A percentile compares a stretch with the other conserved stretches of the same genome.
phyloP scores from a whole-genome alignment of 306 rosid genomes.

The Cicer bijugum region DNA sequence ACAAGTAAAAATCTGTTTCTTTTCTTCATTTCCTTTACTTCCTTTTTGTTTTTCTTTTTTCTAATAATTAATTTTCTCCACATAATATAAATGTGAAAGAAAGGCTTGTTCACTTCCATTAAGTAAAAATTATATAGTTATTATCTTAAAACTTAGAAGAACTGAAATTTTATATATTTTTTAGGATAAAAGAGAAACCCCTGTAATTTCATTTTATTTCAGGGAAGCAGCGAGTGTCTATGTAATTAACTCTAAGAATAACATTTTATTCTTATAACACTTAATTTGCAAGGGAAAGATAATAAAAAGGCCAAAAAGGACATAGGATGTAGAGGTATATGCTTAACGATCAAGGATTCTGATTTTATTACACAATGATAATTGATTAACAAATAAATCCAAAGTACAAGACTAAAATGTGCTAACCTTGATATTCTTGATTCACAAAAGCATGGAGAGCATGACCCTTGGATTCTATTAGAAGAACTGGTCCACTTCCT shows the following conservation, averaged over 20 bases:
- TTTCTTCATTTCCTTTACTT: not conserved
- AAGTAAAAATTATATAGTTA: too few species aligned
- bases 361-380: conserved; percentile 4
- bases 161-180: not conserved
- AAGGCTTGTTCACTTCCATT: not conserved
- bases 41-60: not conserved
- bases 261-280: conserved; percentile 5
- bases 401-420: not conserved
- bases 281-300: conserved; percentile 25
- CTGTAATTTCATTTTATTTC: conserved; percentile 26
- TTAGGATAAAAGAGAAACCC: not conserved
- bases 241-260: conserved; percentile 15
- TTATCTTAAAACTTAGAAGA: too few species aligned
- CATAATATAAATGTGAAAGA: conserved; percentile 13
- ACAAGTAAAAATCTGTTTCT: too few species aligned
- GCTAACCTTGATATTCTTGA: conserved; percentile 71
- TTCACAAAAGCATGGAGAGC: conserved; percentile 92
- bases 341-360: conserved; percentile 23
- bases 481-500: conserved; percentile 73
- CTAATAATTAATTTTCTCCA: conserved; percentile 13
- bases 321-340: not conserved
- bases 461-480: conserved; percentile 84
- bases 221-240: not conserved
- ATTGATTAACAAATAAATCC: conserved; percentile 31
- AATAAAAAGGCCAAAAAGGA: not conserved